Evolutionary conservation across 129 eudicot genomes (phyloP).

Genomic region (sunflower (Helianthus annuus)): DNA sequence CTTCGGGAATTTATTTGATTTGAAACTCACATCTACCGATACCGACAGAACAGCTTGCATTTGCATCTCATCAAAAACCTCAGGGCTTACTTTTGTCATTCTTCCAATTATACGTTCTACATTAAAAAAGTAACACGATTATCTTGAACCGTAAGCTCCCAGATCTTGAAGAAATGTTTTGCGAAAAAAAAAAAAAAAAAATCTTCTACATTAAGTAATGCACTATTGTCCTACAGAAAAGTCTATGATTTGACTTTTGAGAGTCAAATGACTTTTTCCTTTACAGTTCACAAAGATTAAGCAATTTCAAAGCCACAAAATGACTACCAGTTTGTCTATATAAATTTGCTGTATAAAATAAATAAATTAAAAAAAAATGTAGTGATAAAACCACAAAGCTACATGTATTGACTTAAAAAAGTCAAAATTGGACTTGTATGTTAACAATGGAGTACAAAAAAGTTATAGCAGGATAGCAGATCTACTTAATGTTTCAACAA

Average conservation of each 20-base stretch:
- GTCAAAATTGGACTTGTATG: conserved; percentile 16
- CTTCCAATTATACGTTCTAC: conserved; percentile 28
- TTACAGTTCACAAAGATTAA: conserved; percentile 7
- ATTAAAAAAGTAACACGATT: conserved; percentile 4
- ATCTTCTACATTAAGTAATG: conserved; percentile 21
- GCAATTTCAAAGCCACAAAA: neutral
- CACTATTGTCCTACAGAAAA: conserved; percentile 18
- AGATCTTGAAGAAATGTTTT: neutral
- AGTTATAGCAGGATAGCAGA: conserved; percentile 11
- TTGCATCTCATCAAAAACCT: conserved; percentile 53
- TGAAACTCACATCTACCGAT: conserved; percentile 82
- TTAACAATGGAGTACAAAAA: neutral
- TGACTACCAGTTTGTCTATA: neutral
- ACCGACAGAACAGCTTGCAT: conserved; percentile 58
- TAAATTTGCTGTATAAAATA: neutral
- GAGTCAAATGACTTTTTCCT: conserved; percentile 1
- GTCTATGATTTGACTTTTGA: conserved; percentile 8
- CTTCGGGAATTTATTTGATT: conserved; percentile 69
- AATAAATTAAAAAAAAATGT: neutral
- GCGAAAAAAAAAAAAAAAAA: neutral
- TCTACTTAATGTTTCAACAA: conserved; percentile 31
- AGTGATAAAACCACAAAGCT: conserved; percentile 15
- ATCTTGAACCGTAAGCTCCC: conserved; percentile 7
- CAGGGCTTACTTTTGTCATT: conserved; percentile 96
- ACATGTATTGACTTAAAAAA: neutral